A percentile compares a stretch with the other conserved stretches of the same genome.
Evolutionary conservation across 2,329 filamentous ascomycete genomes (phyloP).

Genomic region (Periconia sp.): DNA sequence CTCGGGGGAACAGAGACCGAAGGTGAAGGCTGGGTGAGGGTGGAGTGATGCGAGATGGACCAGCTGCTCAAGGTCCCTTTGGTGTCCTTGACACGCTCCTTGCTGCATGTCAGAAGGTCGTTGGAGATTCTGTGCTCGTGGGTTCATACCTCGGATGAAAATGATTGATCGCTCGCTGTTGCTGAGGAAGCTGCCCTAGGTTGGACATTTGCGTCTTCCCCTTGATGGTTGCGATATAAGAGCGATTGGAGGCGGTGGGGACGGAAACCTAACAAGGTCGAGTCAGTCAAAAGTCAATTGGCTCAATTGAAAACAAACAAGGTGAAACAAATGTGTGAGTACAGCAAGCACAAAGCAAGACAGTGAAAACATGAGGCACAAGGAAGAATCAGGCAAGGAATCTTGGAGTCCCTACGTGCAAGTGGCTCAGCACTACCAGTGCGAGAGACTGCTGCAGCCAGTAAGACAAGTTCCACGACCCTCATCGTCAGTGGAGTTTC

Average conservation of each 20-base stretch:
- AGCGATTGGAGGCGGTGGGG: too few species aligned
- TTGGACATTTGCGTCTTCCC: too few species aligned
- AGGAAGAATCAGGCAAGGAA: too few species aligned
- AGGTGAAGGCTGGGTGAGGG: too few species aligned
- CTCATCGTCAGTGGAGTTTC: constrained; percentile 8
- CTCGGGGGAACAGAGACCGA: too few species aligned
- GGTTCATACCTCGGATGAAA: background rate
- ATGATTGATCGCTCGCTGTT: background rate
- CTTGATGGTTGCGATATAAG: too few species aligned
- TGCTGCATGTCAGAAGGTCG: background rate
- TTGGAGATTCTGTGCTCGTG: background rate
- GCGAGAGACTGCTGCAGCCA: constrained; percentile 2
- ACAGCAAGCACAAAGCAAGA: too few species aligned
- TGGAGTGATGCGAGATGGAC: background rate
- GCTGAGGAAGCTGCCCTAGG: constrained; percentile 7
- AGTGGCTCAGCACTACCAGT: constrained; percentile 5
- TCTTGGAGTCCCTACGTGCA: constrained; percentile 4
- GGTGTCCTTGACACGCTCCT: background rate
- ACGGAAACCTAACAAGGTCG: too few species aligned
- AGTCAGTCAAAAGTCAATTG: too few species aligned
- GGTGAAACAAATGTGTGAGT: too few species aligned
- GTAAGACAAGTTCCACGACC: background rate
- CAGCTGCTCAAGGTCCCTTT: background rate
- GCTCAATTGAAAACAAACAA: too few species aligned
- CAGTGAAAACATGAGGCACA: too few species aligned